Base-by-base conservation (phyloP, 1,139 yeast genomes). In the Geotrichum candidum region DNA sequence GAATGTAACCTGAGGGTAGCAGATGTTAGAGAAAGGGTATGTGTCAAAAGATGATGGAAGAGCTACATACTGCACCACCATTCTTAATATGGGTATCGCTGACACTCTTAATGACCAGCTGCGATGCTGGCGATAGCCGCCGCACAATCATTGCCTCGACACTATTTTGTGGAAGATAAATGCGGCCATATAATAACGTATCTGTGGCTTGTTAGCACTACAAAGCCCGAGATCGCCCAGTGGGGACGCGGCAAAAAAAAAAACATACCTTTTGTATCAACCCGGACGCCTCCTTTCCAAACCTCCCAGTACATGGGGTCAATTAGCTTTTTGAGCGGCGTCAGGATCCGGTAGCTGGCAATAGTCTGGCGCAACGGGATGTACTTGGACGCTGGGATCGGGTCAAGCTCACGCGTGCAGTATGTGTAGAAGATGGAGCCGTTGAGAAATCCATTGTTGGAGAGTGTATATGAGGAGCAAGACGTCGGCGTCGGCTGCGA, bases 141-240 rank as follows among this genome's bases (percentile, higher is more conserved):
- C 88, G 84, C 51, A 92, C 84, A 11, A 86, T 70, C 95, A 94
- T 87, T 0, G 97, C 97, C 72, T 94, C 99, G 7, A 95, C 76
- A 4, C 90, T 86, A 27, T 90, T 85, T 1, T 91, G 89, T 0
- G 99, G 99, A 66, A 94, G 85, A 70, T 87, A 89, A 84, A 95
- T 84, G 65, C 96, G 79, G 0, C 98, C 99, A 71, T 90, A 94
- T 45, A 84, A 71, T 22, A 87, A 71, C 0, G 81, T 75, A 51
- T 70, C 73, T 68, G 55, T 35, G n/a, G 9, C 7, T 50, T 22
- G 15, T 50, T 50, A 50, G 27, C 7, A 7, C 31, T 13, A 35
- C 23, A n/a, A 27, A n/a, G 10, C 9, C 51, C 45, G 51, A 35
- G 29, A n/a, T 2, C 25, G n/a, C 31, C 22, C 15, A 35, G 41